phyloP scores from a whole-genome alignment of 192 early-diverging fungal species.

The Podila horticola region DNA sequence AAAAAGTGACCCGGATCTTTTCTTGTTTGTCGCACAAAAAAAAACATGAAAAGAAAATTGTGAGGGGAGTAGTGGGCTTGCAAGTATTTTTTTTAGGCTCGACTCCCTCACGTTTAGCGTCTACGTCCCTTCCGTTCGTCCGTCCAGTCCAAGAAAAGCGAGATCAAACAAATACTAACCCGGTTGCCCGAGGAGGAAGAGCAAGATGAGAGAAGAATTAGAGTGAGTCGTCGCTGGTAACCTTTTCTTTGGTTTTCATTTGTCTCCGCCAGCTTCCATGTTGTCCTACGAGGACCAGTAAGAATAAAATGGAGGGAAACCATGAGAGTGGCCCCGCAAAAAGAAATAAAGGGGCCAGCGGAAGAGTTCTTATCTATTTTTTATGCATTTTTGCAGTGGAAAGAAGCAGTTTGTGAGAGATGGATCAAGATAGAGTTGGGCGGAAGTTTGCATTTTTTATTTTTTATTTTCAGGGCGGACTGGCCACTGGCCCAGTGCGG shows the following conservation, averaged over 20 bases:
- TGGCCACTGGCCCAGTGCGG: background rate
- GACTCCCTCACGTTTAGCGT: background rate
- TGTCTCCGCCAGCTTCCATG: too few relatives aligned
- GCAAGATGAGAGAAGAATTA: too few relatives aligned
- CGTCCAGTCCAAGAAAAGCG: too few relatives aligned
- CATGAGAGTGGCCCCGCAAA: too few relatives aligned
- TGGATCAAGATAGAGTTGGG: background rate
- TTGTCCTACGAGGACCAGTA: too few relatives aligned
- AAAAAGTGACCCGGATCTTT: constrained; percentile 3
- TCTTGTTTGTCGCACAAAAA: background rate
- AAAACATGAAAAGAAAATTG: background rate
- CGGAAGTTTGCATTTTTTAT: background rate
- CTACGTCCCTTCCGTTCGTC: background rate
- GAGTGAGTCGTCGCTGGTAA: too few relatives aligned
- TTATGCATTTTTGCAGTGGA: background rate
- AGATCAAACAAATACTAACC: too few relatives aligned
- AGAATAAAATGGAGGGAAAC: too few relatives aligned
- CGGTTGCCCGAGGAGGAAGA: too few relatives aligned
- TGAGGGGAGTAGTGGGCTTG: background rate
- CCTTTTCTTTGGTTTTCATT: too few relatives aligned
- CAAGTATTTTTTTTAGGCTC: background rate
- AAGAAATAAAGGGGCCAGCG: too few relatives aligned
- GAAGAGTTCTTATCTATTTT: too few relatives aligned
- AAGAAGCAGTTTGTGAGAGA: background rate
- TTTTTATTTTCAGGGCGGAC: background rate